These are phyloP conservation scores for Exophiala viscosa DNA, from an alignment of 2,329 filamentous ascomycete genomes.

Conservation along the genomic window DNA sequence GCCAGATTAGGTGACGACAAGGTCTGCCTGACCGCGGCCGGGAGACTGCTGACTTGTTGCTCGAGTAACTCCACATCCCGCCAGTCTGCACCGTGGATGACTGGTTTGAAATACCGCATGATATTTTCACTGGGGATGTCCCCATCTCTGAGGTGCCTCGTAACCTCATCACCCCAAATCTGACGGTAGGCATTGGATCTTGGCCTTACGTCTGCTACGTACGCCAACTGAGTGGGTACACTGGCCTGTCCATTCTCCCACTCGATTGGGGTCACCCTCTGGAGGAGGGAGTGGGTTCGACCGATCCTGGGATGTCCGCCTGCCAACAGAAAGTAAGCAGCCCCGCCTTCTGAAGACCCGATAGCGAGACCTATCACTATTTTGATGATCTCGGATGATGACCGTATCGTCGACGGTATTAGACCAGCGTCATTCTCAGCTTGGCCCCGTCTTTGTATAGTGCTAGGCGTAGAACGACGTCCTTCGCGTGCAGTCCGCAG, in stretches of 20 bases:
- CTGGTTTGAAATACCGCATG: neutral
- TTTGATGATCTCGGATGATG: neutral
- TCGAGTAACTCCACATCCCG: neutral
- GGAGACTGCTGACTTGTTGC: neutral
- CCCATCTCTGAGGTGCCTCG: neutral
- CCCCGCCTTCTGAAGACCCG: neutral
- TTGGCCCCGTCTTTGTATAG: no score
- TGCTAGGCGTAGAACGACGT: no score
- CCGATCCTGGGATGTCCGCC: neutral
- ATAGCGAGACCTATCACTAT: neutral
- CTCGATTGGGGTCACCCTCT: neutral
- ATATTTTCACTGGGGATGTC: neutral
- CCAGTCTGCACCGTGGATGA: neutral
- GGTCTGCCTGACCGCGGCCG: neutral
- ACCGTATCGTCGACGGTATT: no score
- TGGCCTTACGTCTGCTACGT: neutral
- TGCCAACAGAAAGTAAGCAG: neutral
- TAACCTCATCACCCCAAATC: neutral
- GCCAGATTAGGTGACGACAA: neutral
- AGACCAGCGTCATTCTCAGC: no score
- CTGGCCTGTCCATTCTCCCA: neutral
- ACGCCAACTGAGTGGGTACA: neutral
- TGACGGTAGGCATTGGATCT: neutral
- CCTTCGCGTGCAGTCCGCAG: no score
- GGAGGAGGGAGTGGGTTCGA: neutral